Conservation (phyloP, 306 rosid species). For the Acmispon strigosus region DNA sequence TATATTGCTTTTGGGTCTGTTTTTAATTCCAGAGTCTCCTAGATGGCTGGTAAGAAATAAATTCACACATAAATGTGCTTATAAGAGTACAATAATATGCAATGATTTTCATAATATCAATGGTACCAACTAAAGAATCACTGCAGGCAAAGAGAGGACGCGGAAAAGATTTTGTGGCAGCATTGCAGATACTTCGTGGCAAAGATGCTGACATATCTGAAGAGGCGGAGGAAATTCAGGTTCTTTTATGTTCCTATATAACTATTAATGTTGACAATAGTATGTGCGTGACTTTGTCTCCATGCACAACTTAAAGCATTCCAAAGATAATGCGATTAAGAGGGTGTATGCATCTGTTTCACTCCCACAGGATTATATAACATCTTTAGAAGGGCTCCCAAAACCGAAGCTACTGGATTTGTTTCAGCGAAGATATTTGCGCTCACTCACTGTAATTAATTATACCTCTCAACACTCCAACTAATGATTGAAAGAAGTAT, state of each 20-base stretch:
- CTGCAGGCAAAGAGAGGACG: constrained; percentile 70
- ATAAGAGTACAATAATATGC: not conserved
- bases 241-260: not conserved
- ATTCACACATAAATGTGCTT: not conserved
- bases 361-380: constrained; percentile 58
- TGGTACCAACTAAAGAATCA: not conserved
- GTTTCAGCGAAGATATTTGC: constrained; percentile 68
- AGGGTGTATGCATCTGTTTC: not conserved
- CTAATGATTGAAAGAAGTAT: not conserved
- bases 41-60: constrained; percentile 80
- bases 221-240: constrained; percentile 88
- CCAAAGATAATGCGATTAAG: not conserved
- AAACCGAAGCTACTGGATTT: constrained; percentile 67
- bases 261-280: not conserved
- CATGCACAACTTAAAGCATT: not conserved
- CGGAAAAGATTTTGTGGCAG: constrained; percentile 44
- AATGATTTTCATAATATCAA: not conserved
- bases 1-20: constrained; percentile 66
- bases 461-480: constrained; percentile 3
- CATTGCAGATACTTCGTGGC: constrained; percentile 71
- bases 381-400: constrained; percentile 60
- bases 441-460: constrained; percentile 52
- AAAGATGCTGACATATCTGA: constrained; percentile 58
- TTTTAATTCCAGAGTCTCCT: constrained; percentile 94
- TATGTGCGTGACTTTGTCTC: not conserved